Base-by-base conservation (phyloP, 225 moss, liverwort and hornwort species). In the Ulota crispa region DNA sequence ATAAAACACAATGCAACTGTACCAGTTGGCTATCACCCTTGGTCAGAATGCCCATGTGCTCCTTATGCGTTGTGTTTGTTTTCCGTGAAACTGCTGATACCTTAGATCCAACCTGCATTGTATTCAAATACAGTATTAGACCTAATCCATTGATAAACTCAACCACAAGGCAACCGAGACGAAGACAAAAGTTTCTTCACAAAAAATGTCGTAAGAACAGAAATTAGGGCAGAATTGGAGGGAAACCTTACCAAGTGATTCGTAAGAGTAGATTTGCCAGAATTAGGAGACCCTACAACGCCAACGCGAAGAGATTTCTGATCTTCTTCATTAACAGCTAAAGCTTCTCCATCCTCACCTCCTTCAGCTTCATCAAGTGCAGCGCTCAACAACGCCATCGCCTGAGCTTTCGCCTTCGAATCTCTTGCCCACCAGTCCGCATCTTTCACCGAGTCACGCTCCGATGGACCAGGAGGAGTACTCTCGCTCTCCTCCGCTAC, bases 61-160 rank as follows among this genome's bases (percentile, higher is more conserved):
- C 99, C 78, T 92, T 91, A 66, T 99, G 96, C 32, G 99, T 99
- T 23, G 96, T 99, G 77, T 99, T 99, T 39, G 99, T 99, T 85
- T 99, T 99, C 43, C 94, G 87, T 39, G 99, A 96, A 23, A 99
- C 99, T 66, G 99, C 99, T 39, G 99, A 99, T 34, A 96, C 90
- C 78, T 94, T 92, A 3, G 90, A 88, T 21, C 93, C 93, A 28
- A 93, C 96, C 98, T 95, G 92, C 84, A 80, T 19, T 3, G 36
- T 31, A 39, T 12, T 41, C 19, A 43, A 37, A 54, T 57, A 19
- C 1, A 53, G 12, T 55, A 31, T 72, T 20, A 72, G 32, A 3
- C 14, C 20, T 50, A 50, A 4, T 50, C 50, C 18, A 16, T 50
- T 18, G 50, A 50, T 50, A 18, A 45, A 14, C 45, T 1, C 4